These are phyloP conservation scores for Dioscorea zingiberensis DNA, from an alignment of 106 monocot genomes.

Conservation along the genomic window DNA sequence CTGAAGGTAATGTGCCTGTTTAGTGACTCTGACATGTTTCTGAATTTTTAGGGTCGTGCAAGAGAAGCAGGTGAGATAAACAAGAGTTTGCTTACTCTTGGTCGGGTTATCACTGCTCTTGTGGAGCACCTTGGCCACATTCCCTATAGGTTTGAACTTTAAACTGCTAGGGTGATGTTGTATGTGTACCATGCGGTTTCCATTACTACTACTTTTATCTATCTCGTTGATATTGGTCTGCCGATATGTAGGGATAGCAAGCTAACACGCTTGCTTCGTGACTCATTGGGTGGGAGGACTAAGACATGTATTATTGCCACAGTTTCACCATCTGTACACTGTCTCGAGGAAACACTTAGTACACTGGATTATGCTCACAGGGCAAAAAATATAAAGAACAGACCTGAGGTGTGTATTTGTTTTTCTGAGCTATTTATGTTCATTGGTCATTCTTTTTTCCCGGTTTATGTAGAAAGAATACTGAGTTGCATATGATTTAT, in stretches of 20 bases:
- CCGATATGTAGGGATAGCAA: constrained; percentile 81
- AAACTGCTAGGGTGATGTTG: too few relatives aligned
- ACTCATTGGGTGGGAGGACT: constrained; percentile 95
- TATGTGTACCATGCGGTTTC: too few relatives aligned
- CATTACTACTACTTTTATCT: too few relatives aligned
- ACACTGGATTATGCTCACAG: constrained; percentile 99
- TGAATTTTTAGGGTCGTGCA: constrained; percentile 68
- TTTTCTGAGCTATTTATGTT: too few relatives aligned
- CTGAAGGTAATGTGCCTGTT: background rate
- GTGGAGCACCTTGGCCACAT: constrained; percentile 96
- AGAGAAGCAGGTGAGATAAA: constrained; percentile 99
- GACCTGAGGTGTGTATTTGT: constrained; percentile 66
- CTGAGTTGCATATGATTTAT: too few relatives aligned
- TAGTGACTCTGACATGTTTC: too few relatives aligned
- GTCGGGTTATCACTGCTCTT: constrained; percentile 95
- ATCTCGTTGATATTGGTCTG: background rate
- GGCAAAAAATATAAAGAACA: constrained; percentile 96
- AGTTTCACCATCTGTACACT: constrained; percentile 94
- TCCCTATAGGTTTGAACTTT: constrained; percentile 71
- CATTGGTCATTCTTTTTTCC: too few relatives aligned
- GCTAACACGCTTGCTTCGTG: constrained; percentile 87
- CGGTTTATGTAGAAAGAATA: too few relatives aligned
- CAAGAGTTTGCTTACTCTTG: constrained; percentile 94
- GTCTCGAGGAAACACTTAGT: constrained; percentile 95
- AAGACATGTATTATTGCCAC: constrained; percentile 99